These are phyloP conservation scores for Whalleya microplaca DNA, from an alignment of 2,329 filamentous ascomycete species.

Conservation along the genomic window DNA sequence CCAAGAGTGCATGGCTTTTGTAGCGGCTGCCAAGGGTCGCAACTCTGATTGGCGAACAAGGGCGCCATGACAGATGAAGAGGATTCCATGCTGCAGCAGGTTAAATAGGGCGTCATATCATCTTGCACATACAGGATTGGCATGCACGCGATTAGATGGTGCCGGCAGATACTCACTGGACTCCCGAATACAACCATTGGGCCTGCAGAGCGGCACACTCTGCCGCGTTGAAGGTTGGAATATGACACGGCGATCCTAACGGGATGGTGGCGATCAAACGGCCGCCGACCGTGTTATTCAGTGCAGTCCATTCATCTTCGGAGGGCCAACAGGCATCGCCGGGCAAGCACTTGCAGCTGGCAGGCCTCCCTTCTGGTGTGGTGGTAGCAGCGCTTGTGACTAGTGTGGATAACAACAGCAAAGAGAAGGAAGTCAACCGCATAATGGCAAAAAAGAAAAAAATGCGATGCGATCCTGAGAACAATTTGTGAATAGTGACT, in stretches of 20 bases:
- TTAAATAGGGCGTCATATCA: constrained; percentile 4
- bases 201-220: constrained; percentile 41
- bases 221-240: constrained; percentile 41
- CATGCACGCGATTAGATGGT: neutral
- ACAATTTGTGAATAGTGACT: neutral
- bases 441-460: constrained; percentile 5
- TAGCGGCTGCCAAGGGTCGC: constrained; percentile 45
- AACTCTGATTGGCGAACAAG: constrained; percentile 36
- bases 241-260: constrained; percentile 51
- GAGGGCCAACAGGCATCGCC: constrained; percentile 25
- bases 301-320: constrained; percentile 25
- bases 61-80: constrained; percentile 38
- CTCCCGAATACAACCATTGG: constrained; percentile 27
- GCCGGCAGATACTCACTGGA: constrained; percentile 29
- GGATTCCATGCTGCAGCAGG: constrained; percentile 24
- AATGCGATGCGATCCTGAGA: neutral
- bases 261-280: constrained; percentile 50
- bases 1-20: constrained; percentile 48
- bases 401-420: neutral
- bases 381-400: neutral
- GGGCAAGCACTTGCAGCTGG: constrained; percentile 22
- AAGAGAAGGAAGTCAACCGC: neutral
- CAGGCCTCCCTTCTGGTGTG: neutral
- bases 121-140: neutral
- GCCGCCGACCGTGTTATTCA: constrained; percentile 52